These are phyloP conservation scores for Parascedosporium putredinis DNA, from an alignment of 2,329 filamentous ascomycete species.

Conservation along the genomic window DNA sequence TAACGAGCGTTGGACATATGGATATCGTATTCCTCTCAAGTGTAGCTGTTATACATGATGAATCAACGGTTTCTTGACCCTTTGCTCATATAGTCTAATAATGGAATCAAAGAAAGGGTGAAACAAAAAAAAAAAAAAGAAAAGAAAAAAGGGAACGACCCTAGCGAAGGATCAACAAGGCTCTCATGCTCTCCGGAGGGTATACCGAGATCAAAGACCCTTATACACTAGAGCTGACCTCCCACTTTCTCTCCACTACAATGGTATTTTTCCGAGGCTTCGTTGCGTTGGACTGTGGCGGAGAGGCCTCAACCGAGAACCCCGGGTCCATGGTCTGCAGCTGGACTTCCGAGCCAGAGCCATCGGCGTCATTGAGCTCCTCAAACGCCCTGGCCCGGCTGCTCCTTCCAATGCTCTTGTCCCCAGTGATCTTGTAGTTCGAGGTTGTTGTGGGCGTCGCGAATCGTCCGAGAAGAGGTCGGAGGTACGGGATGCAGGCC, in stretches of 20 bases:
- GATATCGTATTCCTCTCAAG: no score
- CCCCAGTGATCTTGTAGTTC: slow-evolving; percentile 2
- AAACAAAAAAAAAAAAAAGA: no score
- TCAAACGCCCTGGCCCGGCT: background rate
- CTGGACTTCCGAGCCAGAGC: slow-evolving; percentile 3
- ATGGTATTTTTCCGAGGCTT: background rate
- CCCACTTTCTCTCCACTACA: slow-evolving; percentile 1
- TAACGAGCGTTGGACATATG: no score
- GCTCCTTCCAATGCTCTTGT: background rate
- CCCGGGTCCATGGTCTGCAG: background rate
- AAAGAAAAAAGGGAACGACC: no score
- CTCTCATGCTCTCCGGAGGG: no score
- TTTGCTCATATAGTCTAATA: no score
- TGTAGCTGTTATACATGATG: no score
- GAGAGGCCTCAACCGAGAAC: background rate
- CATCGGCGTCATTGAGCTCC: background rate
- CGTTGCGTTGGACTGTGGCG: background rate
- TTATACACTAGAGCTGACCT: background rate
- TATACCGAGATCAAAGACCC: no score
- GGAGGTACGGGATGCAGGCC: slow-evolving; percentile 29
- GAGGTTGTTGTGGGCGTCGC: background rate
- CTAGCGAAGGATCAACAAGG: no score
- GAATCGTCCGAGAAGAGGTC: slow-evolving; percentile 23
- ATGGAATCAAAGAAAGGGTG: no score
- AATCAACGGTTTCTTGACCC: no score